These are phyloP conservation scores for Marasmius fiardii DNA, from an alignment of 1,284 basidiomycete species.

Conservation along the genomic window DNA sequence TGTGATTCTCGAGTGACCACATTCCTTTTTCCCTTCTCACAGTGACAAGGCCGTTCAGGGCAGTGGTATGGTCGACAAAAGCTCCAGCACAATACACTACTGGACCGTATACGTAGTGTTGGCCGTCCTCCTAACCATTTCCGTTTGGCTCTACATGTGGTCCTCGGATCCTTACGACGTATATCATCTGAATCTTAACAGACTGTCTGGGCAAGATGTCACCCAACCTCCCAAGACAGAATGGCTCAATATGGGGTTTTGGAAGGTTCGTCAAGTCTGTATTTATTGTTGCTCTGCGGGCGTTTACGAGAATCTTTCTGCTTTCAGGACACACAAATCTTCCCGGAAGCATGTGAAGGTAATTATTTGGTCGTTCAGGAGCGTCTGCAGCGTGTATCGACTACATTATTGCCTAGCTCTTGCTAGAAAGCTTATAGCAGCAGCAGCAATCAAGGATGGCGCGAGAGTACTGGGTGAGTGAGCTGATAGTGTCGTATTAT, in stretches of 20 bases:
- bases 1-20: too few relatives aligned
- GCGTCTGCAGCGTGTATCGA: neutral
- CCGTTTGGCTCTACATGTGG: neutral
- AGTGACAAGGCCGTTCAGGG: too few relatives aligned
- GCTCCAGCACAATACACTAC: too few relatives aligned
- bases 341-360: slow-evolving; percentile 64
- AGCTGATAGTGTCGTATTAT: neutral
- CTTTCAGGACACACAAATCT: slow-evolving; percentile 42
- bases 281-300: neutral
- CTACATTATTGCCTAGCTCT: slow-evolving; percentile 37
- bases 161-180: neutral
- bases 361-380: neutral
- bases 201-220: slow-evolving; percentile 28
- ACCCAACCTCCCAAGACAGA: slow-evolving; percentile 44
- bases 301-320: neutral
- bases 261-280: slow-evolving; percentile 42
- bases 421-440: slow-evolving; percentile 46
- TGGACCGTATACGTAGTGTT: too few relatives aligned
- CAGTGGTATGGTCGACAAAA: too few relatives aligned
- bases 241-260: slow-evolving; percentile 70
- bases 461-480: slow-evolving; percentile 52
- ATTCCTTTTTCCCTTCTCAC: too few relatives aligned
- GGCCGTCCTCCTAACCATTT: too few relatives aligned
- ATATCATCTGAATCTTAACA: slow-evolving; percentile 32
- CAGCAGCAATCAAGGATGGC: slow-evolving; percentile 36